These are phyloP conservation scores for Corynascus novoguineensis DNA, from an alignment of 495 filamentous ascomycete genomes.

Conservation along the genomic window DNA sequence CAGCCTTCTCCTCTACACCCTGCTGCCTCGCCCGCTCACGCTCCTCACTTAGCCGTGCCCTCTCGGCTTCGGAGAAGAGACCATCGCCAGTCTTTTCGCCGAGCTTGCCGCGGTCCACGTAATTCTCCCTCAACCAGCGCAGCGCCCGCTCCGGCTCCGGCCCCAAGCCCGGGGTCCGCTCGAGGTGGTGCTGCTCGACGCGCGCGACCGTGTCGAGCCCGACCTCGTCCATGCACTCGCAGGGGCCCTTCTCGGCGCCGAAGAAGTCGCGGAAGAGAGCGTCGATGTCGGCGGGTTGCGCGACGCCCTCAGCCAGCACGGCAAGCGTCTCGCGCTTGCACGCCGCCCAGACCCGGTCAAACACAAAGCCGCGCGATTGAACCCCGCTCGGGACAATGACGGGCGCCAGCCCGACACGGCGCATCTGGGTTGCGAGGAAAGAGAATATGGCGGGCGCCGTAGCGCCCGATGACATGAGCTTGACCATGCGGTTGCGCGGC, in stretches of 20 bases:
- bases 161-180: conserved; percentile 19
- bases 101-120: conserved; percentile 36
- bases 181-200: conserved; percentile 36
- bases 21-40: conserved; percentile 14
- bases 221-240: conserved; percentile 46
- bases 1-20: conserved; percentile 28
- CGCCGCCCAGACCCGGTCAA: conserved; percentile 57
- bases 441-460: conserved; percentile 43
- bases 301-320: conserved; percentile 48
- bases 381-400: conserved; percentile 31
- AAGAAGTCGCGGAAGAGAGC: conserved; percentile 45
- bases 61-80: conserved; percentile 24
- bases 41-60: conserved; percentile 23
- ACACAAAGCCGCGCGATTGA: conserved; percentile 52
- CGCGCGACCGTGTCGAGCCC: conserved; percentile 42
- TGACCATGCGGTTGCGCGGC: conserved; percentile 45
- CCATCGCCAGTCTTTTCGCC: conserved; percentile 41
- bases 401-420: conserved; percentile 41
- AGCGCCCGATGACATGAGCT: conserved; percentile 52
- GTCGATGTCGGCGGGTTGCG: conserved; percentile 38
- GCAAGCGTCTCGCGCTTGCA: conserved; percentile 51
- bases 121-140: conserved; percentile 37
- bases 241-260: conserved; percentile 40
- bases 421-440: conserved; percentile 38
- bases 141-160: conserved; percentile 13